These are phyloP conservation scores for Alternaria sp. DNA, from an alignment of 2,329 filamentous ascomycete genomes.

Conservation along the genomic window DNA sequence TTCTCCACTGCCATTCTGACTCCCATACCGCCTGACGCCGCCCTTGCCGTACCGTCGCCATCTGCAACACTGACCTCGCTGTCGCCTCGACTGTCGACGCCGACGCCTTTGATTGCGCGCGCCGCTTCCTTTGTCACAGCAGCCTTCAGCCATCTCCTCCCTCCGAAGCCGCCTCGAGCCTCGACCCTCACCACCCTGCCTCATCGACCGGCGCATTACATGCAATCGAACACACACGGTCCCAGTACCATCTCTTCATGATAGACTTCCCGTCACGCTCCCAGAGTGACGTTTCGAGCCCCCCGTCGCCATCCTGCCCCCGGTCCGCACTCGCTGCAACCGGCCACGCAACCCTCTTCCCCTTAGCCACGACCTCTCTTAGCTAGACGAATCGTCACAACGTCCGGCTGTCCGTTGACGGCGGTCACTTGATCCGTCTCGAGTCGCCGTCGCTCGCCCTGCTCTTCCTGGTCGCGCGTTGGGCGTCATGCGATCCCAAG, in stretches of 20 bases:
- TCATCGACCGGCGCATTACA: slow-evolving; percentile 37
- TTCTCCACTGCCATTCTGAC: slow-evolving; percentile 34
- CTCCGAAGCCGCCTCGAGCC: slow-evolving; percentile 34
- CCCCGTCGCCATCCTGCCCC: slow-evolving; percentile 29
- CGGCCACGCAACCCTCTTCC: slow-evolving; percentile 41
- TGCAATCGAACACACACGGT: slow-evolving; percentile 21
- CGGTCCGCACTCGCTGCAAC: slow-evolving; percentile 30
- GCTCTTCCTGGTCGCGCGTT: slow-evolving; percentile 43
- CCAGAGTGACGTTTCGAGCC: slow-evolving; percentile 30
- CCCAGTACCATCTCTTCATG: slow-evolving; percentile 29
- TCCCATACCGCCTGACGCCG: slow-evolving; percentile 31
- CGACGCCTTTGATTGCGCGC: slow-evolving; percentile 26
- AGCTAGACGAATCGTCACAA: slow-evolving; percentile 16
- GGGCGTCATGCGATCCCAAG: slow-evolving; percentile 54
- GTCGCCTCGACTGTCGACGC: slow-evolving; percentile 25
- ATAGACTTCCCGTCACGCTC: slow-evolving; percentile 23
- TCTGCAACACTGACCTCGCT: slow-evolving; percentile 23
- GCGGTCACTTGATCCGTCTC: slow-evolving; percentile 35
- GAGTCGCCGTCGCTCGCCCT: slow-evolving; percentile 34
- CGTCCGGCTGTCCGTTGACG: slow-evolving; percentile 24
- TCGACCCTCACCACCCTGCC: slow-evolving; percentile 30
- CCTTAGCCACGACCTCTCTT: slow-evolving; percentile 23
- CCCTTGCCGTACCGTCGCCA: slow-evolving; percentile 22
- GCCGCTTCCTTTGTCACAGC: slow-evolving; percentile 39
- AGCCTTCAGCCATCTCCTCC: slow-evolving; percentile 30